Evolutionary conservation across 441 rosid species (phyloP), one percentile per base, ranked within the genome.

Genomic region (Pelargonium australe): DNA sequence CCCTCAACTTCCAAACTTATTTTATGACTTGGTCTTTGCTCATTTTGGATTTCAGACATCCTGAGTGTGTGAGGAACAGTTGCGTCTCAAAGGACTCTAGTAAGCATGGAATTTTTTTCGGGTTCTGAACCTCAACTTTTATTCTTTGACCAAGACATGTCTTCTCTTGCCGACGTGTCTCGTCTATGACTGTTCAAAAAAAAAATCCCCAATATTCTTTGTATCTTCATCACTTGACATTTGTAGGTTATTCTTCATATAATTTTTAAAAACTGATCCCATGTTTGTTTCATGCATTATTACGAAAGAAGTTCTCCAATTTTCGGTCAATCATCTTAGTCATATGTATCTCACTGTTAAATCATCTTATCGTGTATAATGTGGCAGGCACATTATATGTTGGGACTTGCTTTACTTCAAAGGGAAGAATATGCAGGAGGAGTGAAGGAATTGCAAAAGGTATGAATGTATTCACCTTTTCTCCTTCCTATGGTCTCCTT

Each of bases 331-430:
- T 12, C 1, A 19, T 1, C 31, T 28, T 20, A 20, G 12, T 8
- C 31, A 20, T 58, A 19, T 2, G 20, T 7, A 58, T 20, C 63
- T 58, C n/a, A 8, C 63, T 58, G 31, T 58, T 19, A 10, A 58
- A 58, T 58, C 63, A 58, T 11, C 1, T 19, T 9, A 12, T 58
- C 17, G 7, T 25, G 9, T 16, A 19, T 25, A 57, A 64, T 70
- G 10, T 80, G 71, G 65, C 81, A 94, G 98, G 96, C 84, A 51
- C 92, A 88, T 74, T 89, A 91, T 79, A 82, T 88, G 91, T 75
- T 91, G 72, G 98, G 98, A 72, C 95, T 84, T 66, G 86, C 92
- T n/a, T 83, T 89, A 74, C 81, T 91, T 49, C 77, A 85, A 76
- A 86, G 51, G 72, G 44, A 72, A 43, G 81, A 85, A 65, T 84